Evolutionary conservation across 768 basidiomycete species (phyloP).

Genomic region (Collybia nuda): DNA sequence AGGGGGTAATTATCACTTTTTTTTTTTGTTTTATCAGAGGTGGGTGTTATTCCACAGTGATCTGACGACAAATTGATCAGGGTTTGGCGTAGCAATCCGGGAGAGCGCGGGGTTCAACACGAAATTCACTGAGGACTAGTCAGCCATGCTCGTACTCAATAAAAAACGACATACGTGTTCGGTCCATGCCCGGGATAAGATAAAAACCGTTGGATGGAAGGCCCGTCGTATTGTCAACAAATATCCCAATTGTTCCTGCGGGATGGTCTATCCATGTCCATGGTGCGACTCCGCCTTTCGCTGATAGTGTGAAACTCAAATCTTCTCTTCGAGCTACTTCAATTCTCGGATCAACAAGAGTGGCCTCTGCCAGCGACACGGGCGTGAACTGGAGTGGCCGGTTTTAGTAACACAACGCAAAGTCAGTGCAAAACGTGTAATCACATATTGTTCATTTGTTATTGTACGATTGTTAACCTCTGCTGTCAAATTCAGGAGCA

Average conservation of each 20-base stretch:
- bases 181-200: slow-evolving; percentile 53
- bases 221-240: slow-evolving; percentile 41
- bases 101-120: slow-evolving; percentile 37
- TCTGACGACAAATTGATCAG: slow-evolving; percentile 46
- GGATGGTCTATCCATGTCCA: slow-evolving; percentile 67
- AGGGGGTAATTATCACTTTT: too few relatives aligned
- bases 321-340: slow-evolving; percentile 26
- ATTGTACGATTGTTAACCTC: slow-evolving; percentile 36
- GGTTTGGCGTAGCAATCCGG: slow-evolving; percentile 32
- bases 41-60: slow-evolving; percentile 58
- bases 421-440: slow-evolving; percentile 11
- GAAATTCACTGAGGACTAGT: slow-evolving; percentile 36
- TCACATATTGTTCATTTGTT: slow-evolving; percentile 52
- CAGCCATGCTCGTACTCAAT: too few relatives aligned
- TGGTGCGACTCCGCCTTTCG: slow-evolving; percentile 50
- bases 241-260: slow-evolving; percentile 50
- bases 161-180: slow-evolving; percentile 37
- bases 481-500: slow-evolving; percentile 50
- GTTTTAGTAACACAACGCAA: neutral
- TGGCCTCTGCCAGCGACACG: slow-evolving; percentile 42
- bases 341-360: slow-evolving; percentile 49
- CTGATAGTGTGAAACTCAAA: slow-evolving; percentile 51
- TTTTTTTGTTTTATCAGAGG: slow-evolving; percentile 11
- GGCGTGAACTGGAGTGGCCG: slow-evolving; percentile 46
- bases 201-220: slow-evolving; percentile 52